Percentiles rank a stretch among this genome's conserved stretches.
phyloP scores from a whole-genome alignment of 2,329 filamentous ascomycete genomes.

The Cordyceps tenuipes region DNA sequence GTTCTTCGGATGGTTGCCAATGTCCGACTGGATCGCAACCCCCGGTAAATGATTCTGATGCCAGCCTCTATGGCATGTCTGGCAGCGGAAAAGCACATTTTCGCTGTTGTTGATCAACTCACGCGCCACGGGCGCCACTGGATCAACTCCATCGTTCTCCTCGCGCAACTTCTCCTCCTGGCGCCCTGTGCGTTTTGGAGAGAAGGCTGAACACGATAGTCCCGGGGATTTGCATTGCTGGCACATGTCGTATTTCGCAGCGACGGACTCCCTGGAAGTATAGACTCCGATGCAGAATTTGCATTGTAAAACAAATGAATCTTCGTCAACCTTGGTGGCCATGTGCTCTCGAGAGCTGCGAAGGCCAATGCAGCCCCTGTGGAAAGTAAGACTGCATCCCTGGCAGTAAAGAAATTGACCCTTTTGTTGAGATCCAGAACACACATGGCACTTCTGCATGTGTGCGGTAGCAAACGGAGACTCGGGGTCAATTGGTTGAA shows the following conservation, averaged over 20 bases:
- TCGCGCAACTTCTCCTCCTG: constrained; percentile 79
- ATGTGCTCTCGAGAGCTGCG: constrained; percentile 73
- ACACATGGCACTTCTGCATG: constrained; percentile 63
- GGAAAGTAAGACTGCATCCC: constrained; percentile 77
- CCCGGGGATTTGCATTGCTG: constrained; percentile 60
- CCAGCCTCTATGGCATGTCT: constrained; percentile 65
- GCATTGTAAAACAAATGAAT: constrained; percentile 83
- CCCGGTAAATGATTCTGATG: constrained; percentile 76
- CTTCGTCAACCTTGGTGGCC: constrained; percentile 72
- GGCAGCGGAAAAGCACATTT: constrained; percentile 78
- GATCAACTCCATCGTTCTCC: constrained; percentile 72
- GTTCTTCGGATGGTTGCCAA: neutral
- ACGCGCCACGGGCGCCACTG: constrained; percentile 54
- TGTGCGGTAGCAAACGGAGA: constrained; percentile 65
- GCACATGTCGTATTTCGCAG: constrained; percentile 66
- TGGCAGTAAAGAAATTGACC: constrained; percentile 79
- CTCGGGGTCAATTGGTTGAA: constrained; percentile 51
- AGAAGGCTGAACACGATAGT: constrained; percentile 64
- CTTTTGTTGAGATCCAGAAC: constrained; percentile 37
- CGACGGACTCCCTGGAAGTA: constrained; percentile 57
- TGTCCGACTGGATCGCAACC: constrained; percentile 22
- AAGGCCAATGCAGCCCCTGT: constrained; percentile 72
- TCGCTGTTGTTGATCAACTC: constrained; percentile 64
- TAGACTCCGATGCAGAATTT: constrained; percentile 68
- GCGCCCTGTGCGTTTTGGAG: constrained; percentile 59